phyloP scores from a whole-genome alignment of 1,284 basidiomycete genomes.

The Cystobasidium slooffiae region DNA sequence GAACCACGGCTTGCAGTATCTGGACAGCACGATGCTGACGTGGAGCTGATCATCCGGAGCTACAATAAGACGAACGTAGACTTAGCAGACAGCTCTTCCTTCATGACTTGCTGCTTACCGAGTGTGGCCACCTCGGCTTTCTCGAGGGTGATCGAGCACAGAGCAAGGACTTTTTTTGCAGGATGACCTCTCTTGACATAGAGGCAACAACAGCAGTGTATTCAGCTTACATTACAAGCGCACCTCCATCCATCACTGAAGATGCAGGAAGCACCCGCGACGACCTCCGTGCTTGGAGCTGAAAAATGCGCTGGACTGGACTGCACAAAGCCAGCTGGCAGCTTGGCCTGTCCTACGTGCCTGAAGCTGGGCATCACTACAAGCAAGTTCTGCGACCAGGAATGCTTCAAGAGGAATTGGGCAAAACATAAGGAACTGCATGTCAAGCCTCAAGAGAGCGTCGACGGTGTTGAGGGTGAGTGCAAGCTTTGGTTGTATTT shows the following conservation, averaged over 20 bases:
- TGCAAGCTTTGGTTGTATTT: constrained; percentile 36
- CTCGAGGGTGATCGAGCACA: too few species aligned
- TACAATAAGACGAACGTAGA: too few species aligned
- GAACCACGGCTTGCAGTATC: too few species aligned
- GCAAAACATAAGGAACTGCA: constrained; percentile 68
- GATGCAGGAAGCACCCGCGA: constrained; percentile 42
- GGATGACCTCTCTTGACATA: background rate
- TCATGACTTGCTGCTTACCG: too few species aligned
- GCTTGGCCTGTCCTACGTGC: constrained; percentile 42
- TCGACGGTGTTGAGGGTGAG: constrained; percentile 68
- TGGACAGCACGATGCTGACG: too few species aligned
- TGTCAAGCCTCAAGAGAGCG: constrained; percentile 26
- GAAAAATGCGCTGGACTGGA: constrained; percentile 35
- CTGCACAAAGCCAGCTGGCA: constrained; percentile 38
- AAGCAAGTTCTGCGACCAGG: constrained; percentile 81
- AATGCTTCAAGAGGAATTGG: constrained; percentile 81
- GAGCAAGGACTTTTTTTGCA: background rate
- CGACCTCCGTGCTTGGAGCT: constrained; percentile 28
- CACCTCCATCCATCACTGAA: background rate
- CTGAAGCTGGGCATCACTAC: constrained; percentile 66
- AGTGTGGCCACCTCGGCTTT: too few species aligned
- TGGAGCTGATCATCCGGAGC: too few species aligned
- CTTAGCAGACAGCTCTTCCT: too few species aligned
- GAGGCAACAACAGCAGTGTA: background rate
- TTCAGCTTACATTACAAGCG: background rate